Evolutionary conservation across 176 grass and related monocot genomes (phyloP).

Genomic region (Cymbopogon citratus): DNA sequence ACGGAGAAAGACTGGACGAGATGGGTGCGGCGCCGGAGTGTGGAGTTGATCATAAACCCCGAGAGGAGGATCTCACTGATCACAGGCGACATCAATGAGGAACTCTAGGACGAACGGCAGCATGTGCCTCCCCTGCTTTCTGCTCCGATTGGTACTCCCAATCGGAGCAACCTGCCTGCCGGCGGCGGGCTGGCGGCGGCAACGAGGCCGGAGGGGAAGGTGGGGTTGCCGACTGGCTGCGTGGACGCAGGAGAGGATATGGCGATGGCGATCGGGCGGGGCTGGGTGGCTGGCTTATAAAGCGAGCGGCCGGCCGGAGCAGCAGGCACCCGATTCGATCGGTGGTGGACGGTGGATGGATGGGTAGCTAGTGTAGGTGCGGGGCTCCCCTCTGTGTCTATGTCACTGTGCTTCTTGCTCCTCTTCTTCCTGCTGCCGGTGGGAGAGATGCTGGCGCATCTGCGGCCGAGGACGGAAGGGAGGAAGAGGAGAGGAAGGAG

Average conservation of each 20-base stretch:
- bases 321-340: constrained; percentile 22
- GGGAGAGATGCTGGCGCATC: neutral
- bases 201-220: neutral
- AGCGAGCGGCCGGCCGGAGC: neutral
- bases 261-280: neutral
- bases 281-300: constrained; percentile 10
- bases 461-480: neutral
- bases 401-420: neutral
- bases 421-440: neutral
- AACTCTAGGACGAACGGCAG: constrained; percentile 60
- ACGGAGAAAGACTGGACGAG: constrained; percentile 99
- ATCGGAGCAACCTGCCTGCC: constrained; percentile 19
- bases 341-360: neutral
- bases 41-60: constrained; percentile 99
- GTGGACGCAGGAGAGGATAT: neutral
- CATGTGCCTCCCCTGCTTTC: constrained; percentile 38
- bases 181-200: neutral
- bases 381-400: neutral
- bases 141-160: constrained; percentile 11
- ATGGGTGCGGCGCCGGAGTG: constrained; percentile 79
- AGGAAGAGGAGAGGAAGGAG: neutral
- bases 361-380: neutral
- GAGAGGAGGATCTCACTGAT: constrained; percentile 99
- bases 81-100: constrained; percentile 85
- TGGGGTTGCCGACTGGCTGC: neutral